Evolutionary conservation across 2,329 filamentous ascomycete species (phyloP).

Genomic region (Cytospora leucostoma): DNA sequence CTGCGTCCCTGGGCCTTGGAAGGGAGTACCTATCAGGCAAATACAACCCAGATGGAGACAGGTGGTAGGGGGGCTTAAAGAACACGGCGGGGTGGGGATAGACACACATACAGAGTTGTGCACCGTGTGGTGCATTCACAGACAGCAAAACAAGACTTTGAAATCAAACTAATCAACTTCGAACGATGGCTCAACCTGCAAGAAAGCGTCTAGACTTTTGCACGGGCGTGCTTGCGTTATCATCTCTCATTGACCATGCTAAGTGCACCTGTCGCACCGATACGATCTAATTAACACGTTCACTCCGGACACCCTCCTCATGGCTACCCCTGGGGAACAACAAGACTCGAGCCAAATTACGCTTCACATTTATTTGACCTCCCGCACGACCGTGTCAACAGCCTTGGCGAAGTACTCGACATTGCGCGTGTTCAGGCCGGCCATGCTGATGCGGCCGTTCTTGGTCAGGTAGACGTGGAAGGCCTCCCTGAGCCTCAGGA

Average conservation of each 20-base stretch:
- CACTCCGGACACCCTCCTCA: not conserved
- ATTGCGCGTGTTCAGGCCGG: conserved; percentile 90
- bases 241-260: not conserved
- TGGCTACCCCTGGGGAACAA: too few species aligned
- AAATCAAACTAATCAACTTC: not conserved
- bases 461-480: conserved; percentile 91
- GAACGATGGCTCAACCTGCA: not conserved
- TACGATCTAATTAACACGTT: not conserved
- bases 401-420: conserved; percentile 91
- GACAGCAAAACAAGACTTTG: not conserved
- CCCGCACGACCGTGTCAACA: conserved; percentile 78
- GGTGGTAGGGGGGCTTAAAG: not conserved
- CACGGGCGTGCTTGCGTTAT: not conserved
- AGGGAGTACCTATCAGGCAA: not conserved
- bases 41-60: not conserved
- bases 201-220: not conserved
- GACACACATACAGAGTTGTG: not conserved
- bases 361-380: conserved; percentile 36
- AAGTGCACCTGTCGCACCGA: not conserved
- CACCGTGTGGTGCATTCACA: not conserved
- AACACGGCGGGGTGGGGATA: not conserved
- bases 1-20: not conserved
- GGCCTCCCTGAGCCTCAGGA: conserved; percentile 67
- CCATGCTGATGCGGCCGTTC: conserved; percentile 98
- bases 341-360: not conserved